phyloP scores from a whole-genome alignment of 2,329 filamentous ascomycete species.

The Shiraia sp. region DNA sequence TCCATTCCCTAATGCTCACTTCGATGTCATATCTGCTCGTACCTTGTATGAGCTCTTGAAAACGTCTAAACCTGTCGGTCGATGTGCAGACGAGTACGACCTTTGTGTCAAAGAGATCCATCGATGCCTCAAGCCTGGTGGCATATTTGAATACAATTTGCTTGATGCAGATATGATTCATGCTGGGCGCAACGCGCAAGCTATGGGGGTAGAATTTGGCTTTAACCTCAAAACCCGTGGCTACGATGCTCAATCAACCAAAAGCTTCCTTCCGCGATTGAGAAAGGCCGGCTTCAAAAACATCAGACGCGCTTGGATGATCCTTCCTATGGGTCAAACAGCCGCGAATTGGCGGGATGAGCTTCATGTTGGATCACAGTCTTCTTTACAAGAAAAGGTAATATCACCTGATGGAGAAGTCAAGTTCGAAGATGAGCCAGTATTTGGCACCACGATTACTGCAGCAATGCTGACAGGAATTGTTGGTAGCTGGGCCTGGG shows the following conservation, averaged over 20 bases:
- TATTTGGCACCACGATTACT: constrained; percentile 60
- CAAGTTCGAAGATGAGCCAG: constrained; percentile 29
- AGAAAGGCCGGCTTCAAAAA: constrained; percentile 75
- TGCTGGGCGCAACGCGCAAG: constrained; percentile 75
- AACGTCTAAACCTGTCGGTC: constrained; percentile 56
- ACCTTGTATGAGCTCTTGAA: constrained; percentile 86
- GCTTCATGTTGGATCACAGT: constrained; percentile 40
- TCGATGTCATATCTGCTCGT: constrained; percentile 88
- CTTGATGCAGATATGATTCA: constrained; percentile 91
- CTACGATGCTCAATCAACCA: constrained; percentile 84
- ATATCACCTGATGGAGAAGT: constrained; percentile 43
- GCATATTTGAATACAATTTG: constrained; percentile 87
- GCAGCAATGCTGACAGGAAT: constrained; percentile 78
- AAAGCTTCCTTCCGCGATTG: constrained; percentile 76
- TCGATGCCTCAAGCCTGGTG: constrained; percentile 89
- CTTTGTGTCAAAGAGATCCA: constrained; percentile 82
- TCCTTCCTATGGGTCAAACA: constrained; percentile 74
- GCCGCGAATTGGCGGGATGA: constrained; percentile 44
- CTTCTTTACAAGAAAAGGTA: constrained; percentile 36
- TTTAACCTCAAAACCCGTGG: constrained; percentile 87
- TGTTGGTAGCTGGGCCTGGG: constrained; percentile 88
- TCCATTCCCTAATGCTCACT: constrained; percentile 83
- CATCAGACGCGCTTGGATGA: constrained; percentile 84
- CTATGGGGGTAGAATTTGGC: constrained; percentile 87
- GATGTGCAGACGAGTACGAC: constrained; percentile 78